phyloP scores from a whole-genome alignment of 352 stramenopile genomes.

The Phytophthora vignae region DNA sequence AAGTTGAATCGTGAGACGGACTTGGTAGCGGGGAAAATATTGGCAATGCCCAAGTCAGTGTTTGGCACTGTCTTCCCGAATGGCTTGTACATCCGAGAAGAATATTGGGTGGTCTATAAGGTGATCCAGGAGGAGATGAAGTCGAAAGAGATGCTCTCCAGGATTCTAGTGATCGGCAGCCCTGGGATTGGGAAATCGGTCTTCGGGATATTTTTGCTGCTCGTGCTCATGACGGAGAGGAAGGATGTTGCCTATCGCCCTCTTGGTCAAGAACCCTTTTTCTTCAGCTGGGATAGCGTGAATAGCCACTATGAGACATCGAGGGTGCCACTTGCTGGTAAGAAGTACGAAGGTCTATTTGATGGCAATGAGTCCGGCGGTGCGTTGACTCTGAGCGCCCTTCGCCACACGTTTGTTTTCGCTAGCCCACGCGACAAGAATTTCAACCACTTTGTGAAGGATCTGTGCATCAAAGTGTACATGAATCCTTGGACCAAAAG shows the following conservation, averaged over 20 bases:
- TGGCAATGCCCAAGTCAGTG: neutral
- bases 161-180: conserved; percentile 27
- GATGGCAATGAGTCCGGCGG: conserved; percentile 10
- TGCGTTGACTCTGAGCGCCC: neutral
- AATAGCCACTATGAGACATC: conserved; percentile 9
- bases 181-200: conserved; percentile 34
- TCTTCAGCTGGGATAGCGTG: neutral
- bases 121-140: conserved; percentile 9
- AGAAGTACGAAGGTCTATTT: conserved; percentile 26
- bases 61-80: neutral
- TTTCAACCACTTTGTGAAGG: conserved; percentile 38
- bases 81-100: conserved; percentile 32
- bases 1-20: neutral
- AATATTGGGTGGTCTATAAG: conserved; percentile 26
- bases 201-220: conserved; percentile 30
- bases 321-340: neutral
- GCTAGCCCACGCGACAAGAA: conserved; percentile 29
- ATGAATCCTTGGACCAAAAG: conserved; percentile 45
- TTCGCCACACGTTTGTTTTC: conserved; percentile 23
- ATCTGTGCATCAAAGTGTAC: conserved; percentile 29
- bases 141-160: neutral
- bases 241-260: conserved; percentile 33
- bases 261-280: neutral
- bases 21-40: neutral
- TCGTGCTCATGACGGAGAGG: conserved; percentile 29